phyloP scores from a whole-genome alignment of 2,329 filamentous ascomycete species.

The Paramyrothecium sp. region DNA sequence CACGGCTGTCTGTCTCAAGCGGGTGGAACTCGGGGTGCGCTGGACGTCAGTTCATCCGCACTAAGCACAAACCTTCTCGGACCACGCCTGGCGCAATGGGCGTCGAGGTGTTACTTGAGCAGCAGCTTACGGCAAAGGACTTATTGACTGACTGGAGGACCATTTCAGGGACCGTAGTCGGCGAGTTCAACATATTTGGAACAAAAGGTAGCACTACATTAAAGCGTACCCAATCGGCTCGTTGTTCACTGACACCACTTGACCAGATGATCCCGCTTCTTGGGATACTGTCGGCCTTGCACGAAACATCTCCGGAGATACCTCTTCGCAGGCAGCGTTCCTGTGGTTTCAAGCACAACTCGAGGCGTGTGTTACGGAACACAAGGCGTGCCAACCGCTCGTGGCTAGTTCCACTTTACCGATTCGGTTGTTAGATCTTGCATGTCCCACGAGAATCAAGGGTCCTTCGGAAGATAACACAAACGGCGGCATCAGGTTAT shows the following conservation, averaged over 20 bases:
- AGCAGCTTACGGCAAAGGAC: not conserved
- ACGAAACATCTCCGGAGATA: not conserved
- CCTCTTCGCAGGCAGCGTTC: not conserved
- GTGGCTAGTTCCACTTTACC: not conserved
- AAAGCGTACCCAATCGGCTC: not conserved
- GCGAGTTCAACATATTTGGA: not conserved
- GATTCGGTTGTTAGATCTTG: not conserved
- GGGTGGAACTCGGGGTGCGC: not conserved
- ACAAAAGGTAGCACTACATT: not conserved
- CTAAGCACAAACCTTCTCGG: not conserved
- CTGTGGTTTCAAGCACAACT: not conserved
- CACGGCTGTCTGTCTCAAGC: not conserved
- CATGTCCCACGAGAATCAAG: not conserved
- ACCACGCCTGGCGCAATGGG: not conserved
- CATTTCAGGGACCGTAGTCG: not conserved
- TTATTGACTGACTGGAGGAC: not conserved
- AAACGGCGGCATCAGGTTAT: not conserved
- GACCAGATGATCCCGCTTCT: not conserved
- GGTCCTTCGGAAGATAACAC: too few species aligned
- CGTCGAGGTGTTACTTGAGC: not conserved
- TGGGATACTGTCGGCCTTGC: not conserved
- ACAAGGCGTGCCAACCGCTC: not conserved
- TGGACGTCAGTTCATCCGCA: not conserved
- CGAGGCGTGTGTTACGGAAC: not conserved
- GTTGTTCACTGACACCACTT: not conserved